Evolutionary conservation across 345 rosid genomes (phyloP), one percentile per base, ranked within the genome.

Genomic region (Excoecaria cochinchinensis): DNA sequence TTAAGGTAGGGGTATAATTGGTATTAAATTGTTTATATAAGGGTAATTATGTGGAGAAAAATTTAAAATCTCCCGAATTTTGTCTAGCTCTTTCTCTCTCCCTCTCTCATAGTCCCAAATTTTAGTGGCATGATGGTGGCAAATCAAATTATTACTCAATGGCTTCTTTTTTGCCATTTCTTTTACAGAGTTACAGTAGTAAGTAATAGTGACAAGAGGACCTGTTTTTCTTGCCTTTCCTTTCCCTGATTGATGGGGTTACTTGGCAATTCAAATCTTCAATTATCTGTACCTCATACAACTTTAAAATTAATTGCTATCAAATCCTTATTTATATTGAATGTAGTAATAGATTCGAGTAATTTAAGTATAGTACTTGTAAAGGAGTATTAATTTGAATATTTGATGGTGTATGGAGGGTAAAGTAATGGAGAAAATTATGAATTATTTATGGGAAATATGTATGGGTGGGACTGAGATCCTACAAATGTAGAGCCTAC

Each of bases 21-120:
- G 74, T 46, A 50, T 8, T 69, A 69, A 25, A 0, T 0, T 11
- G 9, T 57, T 67, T 36, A 53, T 56, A 15, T 46, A 14, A 52
- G 82, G 86, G 75, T 72, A 73, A 73, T 72, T 72, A 19, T 73
- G 81, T 70, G 10, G 1, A 44, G 8, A 5, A 5, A 44, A 44
- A 44, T 63, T 47, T 14, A 21, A 16, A 73, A 6, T 0, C 12
- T 76, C 66, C 85, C 82, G 77, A 79, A 71, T 85, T 87, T 83
- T 87, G 88, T 51, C 11, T 1, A 22, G 14, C 44, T 14, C 63
- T 55, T 16, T 42, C 36, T 71, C 64, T 64, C 36, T 2, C 44
- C 21, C 12, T 38, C 53, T 17, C 38, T 25, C 47, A 44, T 44
- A 44, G 48, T 44, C 10, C 48, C 10, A 44, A 24, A 21, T n/a